Evolutionary conservation across 1,139 yeast species (phyloP).

Genomic region (Candida freyschussii): DNA sequence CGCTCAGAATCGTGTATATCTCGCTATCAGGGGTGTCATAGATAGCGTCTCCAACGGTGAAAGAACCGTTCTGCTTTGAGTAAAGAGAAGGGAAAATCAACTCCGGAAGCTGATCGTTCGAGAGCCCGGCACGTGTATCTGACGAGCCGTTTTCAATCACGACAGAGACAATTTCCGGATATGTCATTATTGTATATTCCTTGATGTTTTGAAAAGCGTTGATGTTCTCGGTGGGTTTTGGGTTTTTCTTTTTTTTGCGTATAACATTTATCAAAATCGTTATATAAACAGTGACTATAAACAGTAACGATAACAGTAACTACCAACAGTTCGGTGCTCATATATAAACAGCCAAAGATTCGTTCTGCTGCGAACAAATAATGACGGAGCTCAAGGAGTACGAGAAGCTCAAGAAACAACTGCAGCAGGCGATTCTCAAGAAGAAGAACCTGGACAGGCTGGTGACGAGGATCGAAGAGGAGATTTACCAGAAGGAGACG

Average conservation of each 20-base stretch:
- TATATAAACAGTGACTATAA: not conserved
- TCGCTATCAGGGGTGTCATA: slow-evolving; percentile 39
- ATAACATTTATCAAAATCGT: not conserved
- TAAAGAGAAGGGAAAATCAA: slow-evolving; percentile 56
- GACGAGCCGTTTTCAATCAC: slow-evolving; percentile 68
- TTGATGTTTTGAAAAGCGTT: too few species aligned
- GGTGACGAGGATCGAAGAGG: slow-evolving; percentile 64
- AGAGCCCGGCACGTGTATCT: slow-evolving; percentile 66
- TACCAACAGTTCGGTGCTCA: not conserved
- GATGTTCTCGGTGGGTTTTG: not conserved
- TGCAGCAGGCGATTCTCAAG: slow-evolving; percentile 58
- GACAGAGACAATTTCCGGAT: slow-evolving; percentile 44
- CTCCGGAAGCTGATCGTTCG: slow-evolving; percentile 60
- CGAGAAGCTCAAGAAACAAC: slow-evolving; percentile 60
- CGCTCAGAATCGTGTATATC: slow-evolving; percentile 57
- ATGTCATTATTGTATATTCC: slow-evolving; percentile 4
- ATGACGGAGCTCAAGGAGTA: slow-evolving; percentile 47
- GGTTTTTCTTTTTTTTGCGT: not conserved
- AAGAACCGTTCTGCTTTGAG: slow-evolving; percentile 33
- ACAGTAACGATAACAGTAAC: not conserved
- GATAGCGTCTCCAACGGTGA: slow-evolving; percentile 50
- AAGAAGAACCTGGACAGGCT: slow-evolving; percentile 64
- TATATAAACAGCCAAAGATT: not conserved
- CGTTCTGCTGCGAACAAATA: slow-evolving; percentile 1
- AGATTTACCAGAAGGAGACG: slow-evolving; percentile 77